phyloP scores from a whole-genome alignment of 2,329 filamentous ascomycete genomes.

The Penicillium sumatraense region DNA sequence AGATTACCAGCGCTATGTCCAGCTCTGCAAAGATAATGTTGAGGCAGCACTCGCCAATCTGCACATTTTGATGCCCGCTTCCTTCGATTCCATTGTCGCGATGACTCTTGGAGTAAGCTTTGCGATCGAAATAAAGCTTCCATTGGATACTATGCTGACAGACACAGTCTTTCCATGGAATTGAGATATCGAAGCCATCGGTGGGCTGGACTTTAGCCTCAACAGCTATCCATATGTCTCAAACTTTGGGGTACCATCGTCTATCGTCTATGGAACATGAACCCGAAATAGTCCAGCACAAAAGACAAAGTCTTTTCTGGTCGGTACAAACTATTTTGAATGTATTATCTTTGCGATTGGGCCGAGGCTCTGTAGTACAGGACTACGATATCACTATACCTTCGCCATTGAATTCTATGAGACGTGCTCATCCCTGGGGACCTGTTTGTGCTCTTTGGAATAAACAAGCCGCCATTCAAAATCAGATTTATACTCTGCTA shows the following conservation, averaged over 20 bases:
- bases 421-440: slow-evolving; percentile 42
- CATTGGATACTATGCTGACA: slow-evolving; percentile 7
- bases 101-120: slow-evolving; percentile 61
- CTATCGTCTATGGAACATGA: slow-evolving; percentile 33
- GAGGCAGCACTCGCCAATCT: slow-evolving; percentile 53
- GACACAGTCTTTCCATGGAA: slow-evolving; percentile 61
- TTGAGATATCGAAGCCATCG: slow-evolving; percentile 65
- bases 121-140: background rate
- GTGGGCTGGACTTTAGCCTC: slow-evolving; percentile 68
- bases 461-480: slow-evolving; percentile 60
- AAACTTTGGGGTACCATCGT: slow-evolving; percentile 65
- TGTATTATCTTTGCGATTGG: slow-evolving; percentile 62
- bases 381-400: slow-evolving; percentile 63
- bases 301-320: slow-evolving; percentile 58
- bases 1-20: slow-evolving; percentile 35
- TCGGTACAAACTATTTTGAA: slow-evolving; percentile 64
- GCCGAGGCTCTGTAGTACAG: slow-evolving; percentile 61
- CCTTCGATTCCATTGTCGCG: slow-evolving; percentile 61
- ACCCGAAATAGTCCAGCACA: slow-evolving; percentile 33
- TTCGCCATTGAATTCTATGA: slow-evolving; percentile 26
- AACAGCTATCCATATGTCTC: slow-evolving; percentile 63
- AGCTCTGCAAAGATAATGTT: slow-evolving; percentile 49
- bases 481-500: slow-evolving; percentile 62
- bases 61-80: slow-evolving; percentile 61
- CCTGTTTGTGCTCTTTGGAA: slow-evolving; percentile 60